Percentiles rank a stretch among this genome's conserved stretches.
Evolutionary conservation across 2,329 filamentous ascomycete species (phyloP).

Genomic region (Eurotiales sp.): DNA sequence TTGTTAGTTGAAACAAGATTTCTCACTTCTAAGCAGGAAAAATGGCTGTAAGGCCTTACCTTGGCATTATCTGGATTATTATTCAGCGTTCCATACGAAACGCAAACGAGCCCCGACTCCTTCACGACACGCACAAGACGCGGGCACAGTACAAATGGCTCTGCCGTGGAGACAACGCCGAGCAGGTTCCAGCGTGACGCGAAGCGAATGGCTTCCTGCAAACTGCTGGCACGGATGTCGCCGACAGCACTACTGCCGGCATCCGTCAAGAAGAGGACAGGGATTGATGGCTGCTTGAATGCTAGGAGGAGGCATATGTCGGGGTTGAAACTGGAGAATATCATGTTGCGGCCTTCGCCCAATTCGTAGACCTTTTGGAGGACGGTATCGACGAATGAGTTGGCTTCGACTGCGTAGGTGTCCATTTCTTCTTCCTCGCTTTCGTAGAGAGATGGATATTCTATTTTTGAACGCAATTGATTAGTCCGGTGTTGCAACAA

Average conservation of each 20-base stretch:
- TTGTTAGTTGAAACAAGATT: neutral
- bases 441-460: constrained; percentile 97
- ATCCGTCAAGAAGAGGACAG: constrained; percentile 90
- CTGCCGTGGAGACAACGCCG: constrained; percentile 83
- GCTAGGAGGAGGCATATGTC: constrained; percentile 91
- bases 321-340: constrained; percentile 96
- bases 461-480: no score
- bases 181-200: constrained; percentile 92
- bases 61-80: constrained; percentile 83
- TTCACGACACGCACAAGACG: constrained; percentile 89
- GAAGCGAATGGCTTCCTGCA: constrained; percentile 95
- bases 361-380: constrained; percentile 85
- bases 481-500: no score
- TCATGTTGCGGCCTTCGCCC: constrained; percentile 77
- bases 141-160: constrained; percentile 84
- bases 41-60: constrained; percentile 55
- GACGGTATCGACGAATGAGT: constrained; percentile 93
- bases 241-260: constrained; percentile 76
- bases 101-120: constrained; percentile 87
- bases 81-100: constrained; percentile 88
- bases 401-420: constrained; percentile 89
- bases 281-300: constrained; percentile 96
- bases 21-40: no score
- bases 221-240: constrained; percentile 82
- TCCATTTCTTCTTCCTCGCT: constrained; percentile 96